Conservation (phyloP, 2,329 filamentous ascomycete genomes). For the Conoideocrella luteorostrata region DNA sequence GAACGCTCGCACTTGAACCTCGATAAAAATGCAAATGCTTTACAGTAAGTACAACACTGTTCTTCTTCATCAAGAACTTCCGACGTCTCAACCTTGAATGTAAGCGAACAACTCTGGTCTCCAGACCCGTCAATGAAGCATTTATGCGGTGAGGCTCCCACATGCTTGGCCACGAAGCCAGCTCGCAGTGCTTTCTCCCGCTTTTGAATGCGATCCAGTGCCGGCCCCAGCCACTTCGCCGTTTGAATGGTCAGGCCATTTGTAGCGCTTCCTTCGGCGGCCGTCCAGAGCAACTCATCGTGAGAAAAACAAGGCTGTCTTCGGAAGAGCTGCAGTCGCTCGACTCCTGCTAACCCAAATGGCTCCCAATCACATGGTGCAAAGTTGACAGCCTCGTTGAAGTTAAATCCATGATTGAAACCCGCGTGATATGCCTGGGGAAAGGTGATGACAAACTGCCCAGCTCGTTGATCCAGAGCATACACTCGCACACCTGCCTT, state of each 20-base stretch:
- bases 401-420: constrained; percentile 98
- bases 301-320: constrained; percentile 96
- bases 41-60: constrained; percentile 89
- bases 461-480: constrained; percentile 90
- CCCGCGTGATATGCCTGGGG: constrained; percentile 96
- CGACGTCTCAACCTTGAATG: constrained; percentile 60
- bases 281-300: constrained; percentile 88
- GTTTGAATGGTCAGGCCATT: constrained; percentile 68
- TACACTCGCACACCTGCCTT: constrained; percentile 92
- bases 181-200: constrained; percentile 66
- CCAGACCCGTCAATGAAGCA: constrained; percentile 41
- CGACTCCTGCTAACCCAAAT: constrained; percentile 78
- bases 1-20: constrained; percentile 79
- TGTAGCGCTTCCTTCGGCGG: constrained; percentile 69
- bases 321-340: constrained; percentile 78
- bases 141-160: constrained; percentile 44
- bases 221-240: constrained; percentile 90
- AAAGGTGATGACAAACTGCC: constrained; percentile 94
- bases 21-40: constrained; percentile 84
- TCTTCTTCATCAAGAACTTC: constrained; percentile 88
- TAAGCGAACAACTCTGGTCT: constrained; percentile 50
- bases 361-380: constrained; percentile 94
- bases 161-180: constrained; percentile 61
- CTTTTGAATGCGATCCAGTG: constrained; percentile 69
- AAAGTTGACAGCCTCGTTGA: constrained; percentile 98